Evolutionary conservation across 2,329 filamentous ascomycete genomes (phyloP).

Genomic region (Claviceps sorghi): DNA sequence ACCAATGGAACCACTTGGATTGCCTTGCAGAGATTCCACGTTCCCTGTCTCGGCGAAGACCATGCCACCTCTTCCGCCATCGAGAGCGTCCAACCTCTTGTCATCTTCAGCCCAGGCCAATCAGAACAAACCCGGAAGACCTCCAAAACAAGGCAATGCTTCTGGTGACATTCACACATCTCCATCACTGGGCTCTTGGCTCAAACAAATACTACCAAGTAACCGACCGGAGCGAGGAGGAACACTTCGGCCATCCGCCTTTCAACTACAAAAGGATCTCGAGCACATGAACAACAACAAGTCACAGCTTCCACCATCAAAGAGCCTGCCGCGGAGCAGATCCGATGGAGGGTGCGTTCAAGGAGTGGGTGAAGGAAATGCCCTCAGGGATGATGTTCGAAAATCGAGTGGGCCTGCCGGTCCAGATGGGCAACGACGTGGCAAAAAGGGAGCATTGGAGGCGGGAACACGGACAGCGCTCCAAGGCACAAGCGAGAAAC

Average conservation of each 20-base stretch:
- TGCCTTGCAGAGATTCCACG: not conserved
- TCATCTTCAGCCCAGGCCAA: constrained; percentile 4
- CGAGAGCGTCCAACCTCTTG: constrained; percentile 8
- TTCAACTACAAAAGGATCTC: constrained; percentile 13
- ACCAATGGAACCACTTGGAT: not conserved
- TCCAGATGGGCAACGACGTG: constrained; percentile 4
- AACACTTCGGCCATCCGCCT: constrained; percentile 23
- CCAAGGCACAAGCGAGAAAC: not conserved
- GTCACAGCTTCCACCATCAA: constrained; percentile 5
- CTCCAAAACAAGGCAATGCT: not conserved
- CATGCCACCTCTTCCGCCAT: constrained; percentile 12
- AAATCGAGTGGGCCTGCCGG: constrained; percentile 11
- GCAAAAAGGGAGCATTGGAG: not conserved
- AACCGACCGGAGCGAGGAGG: constrained; percentile 35
- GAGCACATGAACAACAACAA: not conserved
- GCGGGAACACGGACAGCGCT: not conserved
- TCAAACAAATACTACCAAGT: constrained; percentile 33
- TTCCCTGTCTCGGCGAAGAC: not conserved
- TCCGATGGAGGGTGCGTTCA: constrained; percentile 2
- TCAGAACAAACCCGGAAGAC: not conserved
- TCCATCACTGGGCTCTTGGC: constrained; percentile 23
- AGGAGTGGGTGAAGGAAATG: not conserved
- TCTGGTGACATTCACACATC: constrained; percentile 3
- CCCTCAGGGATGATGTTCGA: not conserved
- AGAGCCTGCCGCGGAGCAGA: constrained; percentile 20